Base-by-base conservation (phyloP, 2,329 filamentous ascomycete species). In the Penicillium crustosum region DNA sequence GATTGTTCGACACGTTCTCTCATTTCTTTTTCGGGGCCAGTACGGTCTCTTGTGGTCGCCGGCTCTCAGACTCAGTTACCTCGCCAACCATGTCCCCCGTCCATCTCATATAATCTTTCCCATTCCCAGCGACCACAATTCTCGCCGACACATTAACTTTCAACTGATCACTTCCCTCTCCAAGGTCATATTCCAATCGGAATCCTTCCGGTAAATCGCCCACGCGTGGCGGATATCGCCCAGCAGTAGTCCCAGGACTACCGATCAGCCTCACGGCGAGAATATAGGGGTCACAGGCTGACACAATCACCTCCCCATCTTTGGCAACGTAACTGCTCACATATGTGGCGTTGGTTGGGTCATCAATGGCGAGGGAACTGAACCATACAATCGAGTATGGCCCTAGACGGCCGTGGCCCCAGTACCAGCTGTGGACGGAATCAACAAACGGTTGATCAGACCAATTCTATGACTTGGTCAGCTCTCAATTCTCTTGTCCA, bases 301-400 rank as follows among this genome's bases (percentile, higher is more conserved):
- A 63, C 4, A 64, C 39, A 0, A 76, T 43, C 12, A 72, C 57
- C 19, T 65, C 41, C 2, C 69, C 68, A 54, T 75, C 58, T 25
- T 63, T 62, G 1, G 73, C 65, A 3, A 75, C 66, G 49, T 74
- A 78, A 19, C 66, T 63, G 29, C 67, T 69, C 27, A 61, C 59
- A 13, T 67, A 67, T 23, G 69, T 65, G 29, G 71, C 69, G 13
- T 58, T 64, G 7, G 65, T 68, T 6, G 64, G 55, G n/a, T 55
- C 39, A 13, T 64, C 59, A 2, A 54, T 42, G 7, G 56, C 56
- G 19, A 76, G 53, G 2, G 69, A 66, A 53, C 76, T 72, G 59
- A 79, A 77, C 78, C 78, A 81, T 23, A 81, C 75, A 25, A 81
- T 59, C 2, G 75, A 74, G 69, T 79, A 80, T 0, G 69, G 63